These are phyloP conservation scores for Fusarium coffeatum DNA, from an alignment of 2,329 filamentous ascomycete species.

Conservation along the genomic window DNA sequence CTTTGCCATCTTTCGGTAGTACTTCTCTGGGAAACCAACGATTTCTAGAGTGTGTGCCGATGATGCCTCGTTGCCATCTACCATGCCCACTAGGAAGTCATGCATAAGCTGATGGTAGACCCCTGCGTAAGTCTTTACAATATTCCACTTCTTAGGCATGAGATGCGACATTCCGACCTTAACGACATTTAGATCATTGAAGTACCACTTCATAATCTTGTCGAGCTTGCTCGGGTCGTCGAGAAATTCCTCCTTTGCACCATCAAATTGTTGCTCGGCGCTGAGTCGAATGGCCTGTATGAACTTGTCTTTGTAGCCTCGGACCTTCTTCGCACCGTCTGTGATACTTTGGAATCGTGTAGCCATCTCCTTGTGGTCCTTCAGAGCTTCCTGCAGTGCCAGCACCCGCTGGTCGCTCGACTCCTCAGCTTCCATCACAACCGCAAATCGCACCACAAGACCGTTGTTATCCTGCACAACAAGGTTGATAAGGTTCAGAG, in stretches of 20 bases:
- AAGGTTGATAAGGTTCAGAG: constrained; percentile 88
- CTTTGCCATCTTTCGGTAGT: constrained; percentile 95
- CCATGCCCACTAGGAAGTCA: constrained; percentile 84
- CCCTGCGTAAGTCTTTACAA: constrained; percentile 87
- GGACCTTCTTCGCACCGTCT: constrained; percentile 88
- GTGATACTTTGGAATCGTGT: constrained; percentile 95
- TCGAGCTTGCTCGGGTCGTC: constrained; percentile 85
- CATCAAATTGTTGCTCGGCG: constrained; percentile 79
- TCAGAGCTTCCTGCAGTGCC: constrained; percentile 92
- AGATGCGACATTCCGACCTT: constrained; percentile 91
- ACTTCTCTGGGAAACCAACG: constrained; percentile 94
- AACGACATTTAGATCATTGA: constrained; percentile 96
- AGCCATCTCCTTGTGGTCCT: constrained; percentile 95
- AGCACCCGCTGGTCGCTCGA: constrained; percentile 93
- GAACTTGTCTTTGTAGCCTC: constrained; percentile 98
- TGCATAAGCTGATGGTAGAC: constrained; percentile 97
- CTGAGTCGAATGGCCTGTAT: constrained; percentile 80
- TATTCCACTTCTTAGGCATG: constrained; percentile 97
- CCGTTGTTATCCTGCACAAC: constrained; percentile 88
- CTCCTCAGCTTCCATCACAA: constrained; percentile 95
- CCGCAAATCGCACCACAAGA: constrained; percentile 88
- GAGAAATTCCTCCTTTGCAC: constrained; percentile 78
- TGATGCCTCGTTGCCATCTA: constrained; percentile 86
- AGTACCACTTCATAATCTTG: constrained; percentile 94
- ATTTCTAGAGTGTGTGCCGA: constrained; percentile 91